Evolutionary conservation across 371 early-diverging fungal species (phyloP).

Genomic region (Mortierella sp.): DNA sequence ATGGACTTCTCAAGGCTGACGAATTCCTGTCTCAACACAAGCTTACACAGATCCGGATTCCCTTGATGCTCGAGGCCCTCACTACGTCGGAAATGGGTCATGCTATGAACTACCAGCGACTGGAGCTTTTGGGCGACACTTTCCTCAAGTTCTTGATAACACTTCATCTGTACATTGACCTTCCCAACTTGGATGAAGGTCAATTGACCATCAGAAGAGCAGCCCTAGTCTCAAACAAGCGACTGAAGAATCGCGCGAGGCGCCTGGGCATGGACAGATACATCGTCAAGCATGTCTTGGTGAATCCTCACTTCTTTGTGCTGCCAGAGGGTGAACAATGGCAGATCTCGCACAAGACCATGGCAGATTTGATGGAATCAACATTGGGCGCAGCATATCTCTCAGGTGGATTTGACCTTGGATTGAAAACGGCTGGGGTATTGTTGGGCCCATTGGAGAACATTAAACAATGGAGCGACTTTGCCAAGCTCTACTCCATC

Average conservation of each 20-base stretch:
- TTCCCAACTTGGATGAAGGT: conserved; percentile 80
- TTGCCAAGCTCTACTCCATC: conserved; percentile 12
- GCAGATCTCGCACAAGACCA: conserved; percentile 76
- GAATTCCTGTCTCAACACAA: conserved; percentile 8
- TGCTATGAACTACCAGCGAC: conserved; percentile 79
- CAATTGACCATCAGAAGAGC: conserved; percentile 71
- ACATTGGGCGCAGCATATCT: conserved; percentile 83
- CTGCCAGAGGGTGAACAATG: background rate
- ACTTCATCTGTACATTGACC: conserved; percentile 75
- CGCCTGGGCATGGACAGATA: conserved; percentile 54
- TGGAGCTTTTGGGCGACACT: conserved; percentile 93
- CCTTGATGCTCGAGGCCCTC: conserved; percentile 20
- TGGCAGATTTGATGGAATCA: conserved; percentile 93
- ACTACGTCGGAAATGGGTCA: conserved; percentile 16
- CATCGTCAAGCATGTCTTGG: conserved; percentile 58
- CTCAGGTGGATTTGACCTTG: conserved; percentile 70
- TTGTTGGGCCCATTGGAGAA: conserved; percentile 67
- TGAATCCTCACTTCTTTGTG: conserved; percentile 16
- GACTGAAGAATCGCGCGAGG: conserved; percentile 66
- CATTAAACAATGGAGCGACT: conserved; percentile 61
- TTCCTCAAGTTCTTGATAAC: conserved; percentile 84
- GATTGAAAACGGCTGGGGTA: conserved; percentile 65
- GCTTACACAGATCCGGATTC: background rate
- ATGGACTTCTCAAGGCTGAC: conserved; percentile 11
- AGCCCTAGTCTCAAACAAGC: conserved; percentile 74